Evolutionary conservation across 495 filamentous ascomycete genomes (phyloP).

Genomic region (Pyrenopolyporus hunteri): DNA sequence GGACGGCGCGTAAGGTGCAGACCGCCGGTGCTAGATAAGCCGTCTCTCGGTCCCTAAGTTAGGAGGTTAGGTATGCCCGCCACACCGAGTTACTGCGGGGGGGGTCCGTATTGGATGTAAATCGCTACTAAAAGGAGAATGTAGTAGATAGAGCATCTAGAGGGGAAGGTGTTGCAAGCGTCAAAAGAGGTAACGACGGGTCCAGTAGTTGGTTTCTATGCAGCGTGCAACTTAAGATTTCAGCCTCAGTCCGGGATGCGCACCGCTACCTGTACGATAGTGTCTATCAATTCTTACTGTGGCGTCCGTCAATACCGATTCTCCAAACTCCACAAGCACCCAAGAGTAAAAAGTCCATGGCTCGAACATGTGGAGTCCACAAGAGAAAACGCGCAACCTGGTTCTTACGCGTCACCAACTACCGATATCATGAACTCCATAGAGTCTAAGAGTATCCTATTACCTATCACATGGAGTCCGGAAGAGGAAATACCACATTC

Average conservation of each 20-base stretch:
- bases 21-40: no score
- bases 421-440: neutral
- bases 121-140: conserved; percentile 14
- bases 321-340: neutral
- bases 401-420: conserved; percentile 12
- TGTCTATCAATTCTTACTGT: neutral
- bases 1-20: no score
- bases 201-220: neutral
- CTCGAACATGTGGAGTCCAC: neutral
- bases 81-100: neutral
- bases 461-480: neutral
- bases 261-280: conserved; percentile 10
- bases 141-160: conserved; percentile 6
- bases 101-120: neutral
- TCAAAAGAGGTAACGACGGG: conserved; percentile 1
- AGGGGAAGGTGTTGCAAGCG: neutral
- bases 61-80: neutral
- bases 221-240: conserved; percentile 1
- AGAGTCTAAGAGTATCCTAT: neutral
- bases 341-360: neutral
- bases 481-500: conserved; percentile 13
- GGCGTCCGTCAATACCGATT: neutral
- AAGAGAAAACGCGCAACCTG: conserved; percentile 8
- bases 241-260: neutral
- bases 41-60: no score